Percentiles rank a stretch among this genome's conserved stretches.
These are phyloP conservation scores for Quercus mongolica DNA, from an alignment of 306 rosid genomes.

Conservation along the genomic window DNA sequence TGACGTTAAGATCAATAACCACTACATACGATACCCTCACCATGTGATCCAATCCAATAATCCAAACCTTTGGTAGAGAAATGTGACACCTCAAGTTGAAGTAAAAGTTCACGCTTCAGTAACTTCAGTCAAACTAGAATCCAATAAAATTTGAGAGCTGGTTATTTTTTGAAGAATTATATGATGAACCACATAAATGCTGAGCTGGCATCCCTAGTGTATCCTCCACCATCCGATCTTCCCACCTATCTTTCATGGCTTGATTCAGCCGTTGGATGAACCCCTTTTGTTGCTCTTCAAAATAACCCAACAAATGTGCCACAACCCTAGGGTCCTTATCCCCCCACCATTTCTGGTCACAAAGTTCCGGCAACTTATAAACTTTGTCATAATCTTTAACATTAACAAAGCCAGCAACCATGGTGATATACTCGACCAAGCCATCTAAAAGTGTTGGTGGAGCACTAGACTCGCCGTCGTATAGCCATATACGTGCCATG, in stretches of 20 bases:
- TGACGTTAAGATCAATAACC: too few relatives aligned
- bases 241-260: slow-evolving; percentile 55
- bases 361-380: not conserved
- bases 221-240: slow-evolving; percentile 40
- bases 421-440: slow-evolving; percentile 46
- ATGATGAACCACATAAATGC: slow-evolving; percentile 28
- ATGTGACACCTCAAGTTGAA: too few relatives aligned
- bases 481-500: slow-evolving; percentile 55
- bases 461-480: slow-evolving; percentile 42
- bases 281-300: slow-evolving; percentile 35
- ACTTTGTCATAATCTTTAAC: not conserved
- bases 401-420: slow-evolving; percentile 30
- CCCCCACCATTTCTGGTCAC: slow-evolving; percentile 39
- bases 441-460: slow-evolving; percentile 51
- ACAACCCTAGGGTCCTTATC: slow-evolving; percentile 41
- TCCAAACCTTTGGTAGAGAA: too few relatives aligned
- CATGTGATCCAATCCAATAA: too few relatives aligned
- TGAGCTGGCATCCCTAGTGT: slow-evolving; percentile 33
- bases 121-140: not conserved
- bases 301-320: slow-evolving; percentile 33
- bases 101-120: not conserved
- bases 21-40: too few relatives aligned
- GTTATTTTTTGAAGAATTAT: slow-evolving; percentile 7
- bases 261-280: slow-evolving; percentile 71
- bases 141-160: not conserved